Percentiles rank a stretch among this genome's conserved stretches.
phyloP scores from a whole-genome alignment of 2,329 filamentous ascomycete species.

The Fusarium equiseti region DNA sequence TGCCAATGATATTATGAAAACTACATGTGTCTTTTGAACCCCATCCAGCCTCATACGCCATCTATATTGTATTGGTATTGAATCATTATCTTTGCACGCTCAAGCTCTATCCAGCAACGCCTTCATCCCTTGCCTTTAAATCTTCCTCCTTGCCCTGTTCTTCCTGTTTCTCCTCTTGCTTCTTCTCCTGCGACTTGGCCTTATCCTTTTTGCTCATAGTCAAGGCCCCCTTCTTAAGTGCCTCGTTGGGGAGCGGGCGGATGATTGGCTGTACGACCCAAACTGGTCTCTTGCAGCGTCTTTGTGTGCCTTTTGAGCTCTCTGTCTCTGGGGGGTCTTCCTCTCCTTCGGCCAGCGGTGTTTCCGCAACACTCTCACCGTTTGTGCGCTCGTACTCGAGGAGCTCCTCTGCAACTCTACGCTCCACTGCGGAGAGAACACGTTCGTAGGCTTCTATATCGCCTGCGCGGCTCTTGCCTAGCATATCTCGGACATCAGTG shows the following conservation, averaged over 20 bases:
- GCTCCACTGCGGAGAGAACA: constrained; percentile 80
- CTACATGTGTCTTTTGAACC: constrained; percentile 1
- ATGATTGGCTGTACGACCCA: constrained; percentile 93
- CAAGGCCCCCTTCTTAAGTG: constrained; percentile 82
- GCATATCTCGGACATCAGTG: constrained; percentile 85
- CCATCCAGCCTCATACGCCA: constrained; percentile 22
- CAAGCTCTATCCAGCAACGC: constrained; percentile 43
- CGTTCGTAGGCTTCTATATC: constrained; percentile 83
- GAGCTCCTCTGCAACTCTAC: constrained; percentile 77
- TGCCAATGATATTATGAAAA: not conserved
- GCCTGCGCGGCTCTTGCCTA: constrained; percentile 75
- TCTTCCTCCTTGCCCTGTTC: constrained; percentile 43
- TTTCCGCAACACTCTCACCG: constrained; percentile 62
- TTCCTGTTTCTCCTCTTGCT: constrained; percentile 39
- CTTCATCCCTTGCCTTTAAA: constrained; percentile 43
- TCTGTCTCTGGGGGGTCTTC: constrained; percentile 60
- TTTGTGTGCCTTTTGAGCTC: constrained; percentile 75
- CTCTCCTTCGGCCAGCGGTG: constrained; percentile 46
- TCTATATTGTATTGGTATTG: constrained; percentile 25
- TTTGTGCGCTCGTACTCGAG: constrained; percentile 71
- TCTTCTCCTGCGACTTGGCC: constrained; percentile 53
- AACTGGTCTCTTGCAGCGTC: constrained; percentile 79
- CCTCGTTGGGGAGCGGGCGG: constrained; percentile 87
- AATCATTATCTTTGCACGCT: not conserved
- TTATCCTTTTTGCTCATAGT: constrained; percentile 77